Base-by-base conservation (phyloP, 1,284 basidiomycete species). In the Omphalotus olearius region DNA sequence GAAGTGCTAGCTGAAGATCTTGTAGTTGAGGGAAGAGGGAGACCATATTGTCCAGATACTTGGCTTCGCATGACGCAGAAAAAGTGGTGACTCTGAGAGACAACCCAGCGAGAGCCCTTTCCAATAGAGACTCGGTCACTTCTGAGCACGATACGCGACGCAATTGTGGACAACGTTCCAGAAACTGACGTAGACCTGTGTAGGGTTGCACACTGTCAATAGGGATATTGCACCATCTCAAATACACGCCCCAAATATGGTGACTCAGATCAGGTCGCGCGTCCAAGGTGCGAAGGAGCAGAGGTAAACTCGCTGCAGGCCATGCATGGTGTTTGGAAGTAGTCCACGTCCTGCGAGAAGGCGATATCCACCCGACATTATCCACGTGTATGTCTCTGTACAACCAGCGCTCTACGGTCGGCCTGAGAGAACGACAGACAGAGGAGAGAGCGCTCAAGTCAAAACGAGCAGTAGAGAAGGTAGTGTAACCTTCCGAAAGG, bases 321-420 rank as follows among this genome's bases (percentile, higher is more conserved):
- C 40, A 54, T 6, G 53, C 44, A n/a, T 47, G 50, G 10, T 54
- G 55, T 28, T 58, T 58, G 36, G 16, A 16, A 38, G 37, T 47
- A 17, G 10, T 37, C 47, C 46, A 46, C 9, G 47, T 54, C 11
- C 40, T 35, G 16, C 46, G 35, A 25, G 36, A 7, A 10, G 6
- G 35, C 11, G 30, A 17, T 28, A 53, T 58, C 57, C 57, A 58
- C 18, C 51, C 51, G 35, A 47, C 38, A 28, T 50, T 51, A 38
- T 55, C 52, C 18, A 56, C 36, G 23, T 56, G 57, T 14, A 58
- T 54, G 43, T 58, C 53, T 11, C 55, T 51, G 33, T 58, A 58
- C 33, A 58, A 35, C 6, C 52, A 14, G 2, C 52, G 52, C 28
- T 58, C 55, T 10, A 47, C 55, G 9, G 42, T 30, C 11, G 30